phyloP scores from a whole-genome alignment of 352 stramenopile species.

The Globisporangium parvum region DNA sequence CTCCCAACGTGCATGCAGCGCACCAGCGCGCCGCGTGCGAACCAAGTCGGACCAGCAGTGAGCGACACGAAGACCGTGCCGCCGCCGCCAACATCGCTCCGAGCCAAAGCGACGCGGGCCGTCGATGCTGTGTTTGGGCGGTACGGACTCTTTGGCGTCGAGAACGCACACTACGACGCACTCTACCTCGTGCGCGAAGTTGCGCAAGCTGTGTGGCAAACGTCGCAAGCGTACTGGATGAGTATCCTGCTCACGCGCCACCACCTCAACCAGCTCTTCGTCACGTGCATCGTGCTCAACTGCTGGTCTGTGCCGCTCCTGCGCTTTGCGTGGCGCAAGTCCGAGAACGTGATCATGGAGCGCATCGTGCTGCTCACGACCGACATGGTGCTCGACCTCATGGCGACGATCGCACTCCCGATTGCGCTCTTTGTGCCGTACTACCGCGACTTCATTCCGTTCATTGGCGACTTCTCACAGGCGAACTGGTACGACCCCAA shows the following conservation, averaged over 20 bases:
- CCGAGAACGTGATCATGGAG: conserved; percentile 3
- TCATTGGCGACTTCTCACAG: conserved; percentile 3
- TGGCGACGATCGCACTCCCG: conserved; percentile 12
- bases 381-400: conserved; percentile 16
- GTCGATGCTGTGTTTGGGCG: conserved; percentile 1
- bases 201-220: conserved; percentile 19
- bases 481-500: conserved; percentile 18
- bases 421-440: conserved; percentile 12
- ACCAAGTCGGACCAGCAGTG: background rate
- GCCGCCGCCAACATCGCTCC: background rate
- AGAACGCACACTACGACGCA: conserved; percentile 17
- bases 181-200: conserved; percentile 17
- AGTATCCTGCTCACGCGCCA: conserved; percentile 7
- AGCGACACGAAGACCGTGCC: background rate
- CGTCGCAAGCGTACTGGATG: conserved; percentile 23
- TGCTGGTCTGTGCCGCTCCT: conserved; percentile 19
- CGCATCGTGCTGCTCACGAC: conserved; percentile 8
- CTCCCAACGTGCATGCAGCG: background rate
- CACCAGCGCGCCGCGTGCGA: background rate
- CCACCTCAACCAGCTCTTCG: conserved; percentile 12
- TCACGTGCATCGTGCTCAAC: conserved; percentile 16
- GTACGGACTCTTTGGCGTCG: conserved; percentile 15
- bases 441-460: conserved; percentile 5
- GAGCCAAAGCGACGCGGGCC: background rate
- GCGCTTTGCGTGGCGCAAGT: background rate